phyloP scores from a whole-genome alignment of 805 yeast genomes.

The Saturnispora bothae region DNA sequence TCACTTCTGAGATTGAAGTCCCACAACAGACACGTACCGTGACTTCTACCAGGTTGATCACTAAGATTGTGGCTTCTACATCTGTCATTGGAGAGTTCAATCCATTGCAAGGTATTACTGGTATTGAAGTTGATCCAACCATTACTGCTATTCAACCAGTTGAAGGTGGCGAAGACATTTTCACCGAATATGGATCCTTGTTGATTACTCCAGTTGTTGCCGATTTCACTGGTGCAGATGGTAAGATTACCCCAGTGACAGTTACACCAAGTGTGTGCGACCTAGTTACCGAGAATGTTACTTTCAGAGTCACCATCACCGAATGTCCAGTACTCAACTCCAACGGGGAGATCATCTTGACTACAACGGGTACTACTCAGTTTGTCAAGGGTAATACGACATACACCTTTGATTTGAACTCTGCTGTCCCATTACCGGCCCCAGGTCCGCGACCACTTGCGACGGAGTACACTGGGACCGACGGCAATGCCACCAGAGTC shows the following conservation, averaged over 20 bases:
- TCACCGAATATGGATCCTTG: not conserved
- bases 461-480: not conserved
- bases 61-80: slow-evolving; percentile 1
- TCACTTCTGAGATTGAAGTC: not conserved
- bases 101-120: not conserved
- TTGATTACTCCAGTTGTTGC: not conserved
- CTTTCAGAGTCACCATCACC: slow-evolving; percentile 1
- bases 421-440: not conserved
- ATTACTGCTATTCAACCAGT: not conserved
- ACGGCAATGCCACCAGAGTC: not conserved
- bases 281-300: not conserved
- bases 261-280: slow-evolving; percentile 3
- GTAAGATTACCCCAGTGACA: not conserved
- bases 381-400: slow-evolving; percentile 1
- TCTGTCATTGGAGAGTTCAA: not conserved
- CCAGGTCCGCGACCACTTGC: not conserved
- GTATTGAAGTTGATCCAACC: not conserved
- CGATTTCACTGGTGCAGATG: not conserved
- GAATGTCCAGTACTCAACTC: not conserved
- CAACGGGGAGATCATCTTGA: not conserved
- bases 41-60: slow-evolving; percentile 2
- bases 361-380: slow-evolving; percentile 2
- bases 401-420: slow-evolving; percentile 1
- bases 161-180: slow-evolving; percentile 4
- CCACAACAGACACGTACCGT: not conserved